Evolutionary conservation across 1,284 basidiomycete genomes (phyloP).

Genomic region (Pseudozyma sp.): DNA sequence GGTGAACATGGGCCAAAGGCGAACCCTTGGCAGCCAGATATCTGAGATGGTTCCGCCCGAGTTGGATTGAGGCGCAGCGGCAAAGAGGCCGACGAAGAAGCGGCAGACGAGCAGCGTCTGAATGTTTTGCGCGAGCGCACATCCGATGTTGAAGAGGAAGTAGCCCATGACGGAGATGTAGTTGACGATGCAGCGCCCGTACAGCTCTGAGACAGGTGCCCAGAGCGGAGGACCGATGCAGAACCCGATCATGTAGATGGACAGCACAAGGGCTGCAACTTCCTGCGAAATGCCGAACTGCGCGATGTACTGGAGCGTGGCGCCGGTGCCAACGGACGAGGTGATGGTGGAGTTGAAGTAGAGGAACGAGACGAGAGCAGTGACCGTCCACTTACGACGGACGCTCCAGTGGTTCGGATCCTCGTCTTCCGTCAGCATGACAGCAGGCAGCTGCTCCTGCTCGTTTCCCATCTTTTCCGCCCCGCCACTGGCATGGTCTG

Average conservation of each 20-base stretch:
- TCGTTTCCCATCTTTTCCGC: conserved; percentile 4
- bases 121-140: conserved; percentile 44
- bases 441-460: conserved; percentile 9
- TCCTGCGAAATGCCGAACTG: conserved; percentile 37
- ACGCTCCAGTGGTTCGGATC: conserved; percentile 34
- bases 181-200: conserved; percentile 53
- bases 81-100: conserved; percentile 51
- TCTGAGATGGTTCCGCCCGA: conserved; percentile 43
- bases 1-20: conserved; percentile 51
- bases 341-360: conserved; percentile 44
- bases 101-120: conserved; percentile 45
- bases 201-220: conserved; percentile 54
- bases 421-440: conserved; percentile 37
- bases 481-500: background rate
- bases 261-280: conserved; percentile 32
- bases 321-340: conserved; percentile 41
- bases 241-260: conserved; percentile 53
- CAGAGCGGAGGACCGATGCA: conserved; percentile 53
- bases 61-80: conserved; percentile 44
- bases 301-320: conserved; percentile 32
- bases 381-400: conserved; percentile 37
- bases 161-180: conserved; percentile 42
- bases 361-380: conserved; percentile 37
- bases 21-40: conserved; percentile 29
- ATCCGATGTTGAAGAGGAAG: conserved; percentile 52